Evolutionary conservation across 202 grass and related monocot genomes (phyloP).

Genomic region (Elaeis oleifera): DNA sequence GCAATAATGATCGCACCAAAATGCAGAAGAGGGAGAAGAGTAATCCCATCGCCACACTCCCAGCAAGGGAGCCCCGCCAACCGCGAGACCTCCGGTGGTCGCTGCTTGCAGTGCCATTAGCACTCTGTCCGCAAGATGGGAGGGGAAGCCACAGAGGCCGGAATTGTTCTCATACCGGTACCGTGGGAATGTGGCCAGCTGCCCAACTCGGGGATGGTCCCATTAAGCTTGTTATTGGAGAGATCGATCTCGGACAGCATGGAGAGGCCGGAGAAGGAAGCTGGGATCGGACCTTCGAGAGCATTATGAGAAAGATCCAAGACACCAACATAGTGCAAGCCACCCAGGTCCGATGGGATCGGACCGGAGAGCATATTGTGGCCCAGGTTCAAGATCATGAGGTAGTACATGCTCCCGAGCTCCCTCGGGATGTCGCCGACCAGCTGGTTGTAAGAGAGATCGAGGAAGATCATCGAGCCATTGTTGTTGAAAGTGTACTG

Average conservation of each 20-base stretch:
- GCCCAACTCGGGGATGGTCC: slow-evolving; percentile 83
- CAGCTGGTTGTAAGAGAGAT: slow-evolving; percentile 86
- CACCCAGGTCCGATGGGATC: slow-evolving; percentile 58
- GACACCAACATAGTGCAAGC: slow-evolving; percentile 49
- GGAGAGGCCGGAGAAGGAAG: slow-evolving; percentile 48
- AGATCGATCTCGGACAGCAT: slow-evolving; percentile 87
- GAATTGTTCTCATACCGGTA: slow-evolving; percentile 74
- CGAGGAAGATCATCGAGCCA: slow-evolving; percentile 92
- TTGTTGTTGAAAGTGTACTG: slow-evolving; percentile 90
- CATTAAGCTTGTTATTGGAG: slow-evolving; percentile 82
- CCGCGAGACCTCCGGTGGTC: slow-evolving; percentile 34
- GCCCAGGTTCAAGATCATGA: slow-evolving; percentile 93
- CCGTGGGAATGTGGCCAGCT: slow-evolving; percentile 66
- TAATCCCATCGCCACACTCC: slow-evolving; percentile 64
- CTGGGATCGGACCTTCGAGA: slow-evolving; percentile 71
- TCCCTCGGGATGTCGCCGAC: slow-evolving; percentile 62
- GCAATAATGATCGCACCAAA: slow-evolving; percentile 58
- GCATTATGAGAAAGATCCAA: slow-evolving; percentile 79
- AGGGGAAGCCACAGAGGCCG: slow-evolving; percentile 73
- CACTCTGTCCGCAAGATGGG: slow-evolving; percentile 15
- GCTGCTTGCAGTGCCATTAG: slow-evolving; percentile 16
- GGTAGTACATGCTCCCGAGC: slow-evolving; percentile 78
- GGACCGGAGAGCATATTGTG: slow-evolving; percentile 66
- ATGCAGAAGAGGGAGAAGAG: slow-evolving; percentile 72
- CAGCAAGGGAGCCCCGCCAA: slow-evolving; percentile 44